phyloP scores from a whole-genome alignment of 1,139 yeast genomes.

The Magnusiomyces tetraspermus region DNA sequence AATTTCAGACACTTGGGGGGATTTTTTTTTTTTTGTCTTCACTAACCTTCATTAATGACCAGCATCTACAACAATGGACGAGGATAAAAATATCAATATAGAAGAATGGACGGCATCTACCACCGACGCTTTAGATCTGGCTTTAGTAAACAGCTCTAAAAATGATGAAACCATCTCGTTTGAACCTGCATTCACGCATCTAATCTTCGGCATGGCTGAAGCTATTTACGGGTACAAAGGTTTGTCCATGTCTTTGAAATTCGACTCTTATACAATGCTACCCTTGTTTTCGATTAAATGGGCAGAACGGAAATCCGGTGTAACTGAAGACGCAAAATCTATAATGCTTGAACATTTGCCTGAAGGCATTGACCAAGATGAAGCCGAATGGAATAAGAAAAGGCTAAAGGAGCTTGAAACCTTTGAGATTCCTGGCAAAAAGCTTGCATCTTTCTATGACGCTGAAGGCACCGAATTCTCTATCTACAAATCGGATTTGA shows the following conservation, averaged over 20 bases:
- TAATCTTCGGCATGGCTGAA: slow-evolving; percentile 87
- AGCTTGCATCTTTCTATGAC: slow-evolving; percentile 34
- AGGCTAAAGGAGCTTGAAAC: slow-evolving; percentile 34
- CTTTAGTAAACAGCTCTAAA: slow-evolving; percentile 28
- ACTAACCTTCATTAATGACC: no score
- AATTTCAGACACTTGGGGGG: no score
- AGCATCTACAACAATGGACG: no score
- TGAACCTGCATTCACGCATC: slow-evolving; percentile 77
- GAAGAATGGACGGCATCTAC: slow-evolving; percentile 66
- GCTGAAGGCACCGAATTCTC: slow-evolving; percentile 31
- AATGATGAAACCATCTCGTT: slow-evolving; percentile 21
- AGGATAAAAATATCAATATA: no score
- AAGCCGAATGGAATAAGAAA: slow-evolving; percentile 52
- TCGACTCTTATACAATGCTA: slow-evolving; percentile 45
- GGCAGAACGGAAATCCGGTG: slow-evolving; percentile 39
- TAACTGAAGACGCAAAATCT: slow-evolving; percentile 35
- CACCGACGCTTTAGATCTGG: slow-evolving; percentile 51
- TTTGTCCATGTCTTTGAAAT: slow-evolving; percentile 36
- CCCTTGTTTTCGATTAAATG: slow-evolving; percentile 47
- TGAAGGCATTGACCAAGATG: slow-evolving; percentile 25
- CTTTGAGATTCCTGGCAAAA: slow-evolving; percentile 42
- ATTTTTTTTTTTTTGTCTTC: no score
- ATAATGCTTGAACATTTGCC: slow-evolving; percentile 54
- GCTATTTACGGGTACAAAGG: slow-evolving; percentile 77
- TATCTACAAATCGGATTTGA: slow-evolving; percentile 38